Evolutionary conservation across 495 filamentous ascomycete genomes (phyloP).

Genomic region (Chaetomium cochliodes): DNA sequence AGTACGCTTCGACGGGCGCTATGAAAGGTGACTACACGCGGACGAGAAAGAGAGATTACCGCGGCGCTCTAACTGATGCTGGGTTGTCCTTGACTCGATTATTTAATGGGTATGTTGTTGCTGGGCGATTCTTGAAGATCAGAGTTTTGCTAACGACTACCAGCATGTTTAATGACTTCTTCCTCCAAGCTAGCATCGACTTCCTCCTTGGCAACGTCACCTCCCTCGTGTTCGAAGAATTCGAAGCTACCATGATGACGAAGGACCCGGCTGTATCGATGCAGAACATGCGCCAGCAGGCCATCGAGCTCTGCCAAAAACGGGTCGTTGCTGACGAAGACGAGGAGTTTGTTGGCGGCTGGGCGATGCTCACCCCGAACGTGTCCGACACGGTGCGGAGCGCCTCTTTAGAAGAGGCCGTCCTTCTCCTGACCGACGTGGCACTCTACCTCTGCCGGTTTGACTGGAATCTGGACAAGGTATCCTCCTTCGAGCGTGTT

Average conservation of each 20-base stretch:
- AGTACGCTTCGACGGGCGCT: conserved; percentile 85
- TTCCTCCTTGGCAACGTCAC: conserved; percentile 89
- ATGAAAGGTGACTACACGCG: conserved; percentile 95
- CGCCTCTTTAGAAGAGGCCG: conserved; percentile 77
- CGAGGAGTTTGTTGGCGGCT: conserved; percentile 82
- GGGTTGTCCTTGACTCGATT: conserved; percentile 76
- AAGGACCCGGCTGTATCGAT: conserved; percentile 85
- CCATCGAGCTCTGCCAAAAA: conserved; percentile 79
- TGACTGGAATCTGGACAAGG: conserved; percentile 91
- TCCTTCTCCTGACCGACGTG: conserved; percentile 79
- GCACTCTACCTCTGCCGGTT: conserved; percentile 86
- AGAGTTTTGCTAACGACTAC: conserved; percentile 39
- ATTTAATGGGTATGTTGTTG: conserved; percentile 53
- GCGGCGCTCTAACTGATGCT: conserved; percentile 92
- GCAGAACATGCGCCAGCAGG: conserved; percentile 75
- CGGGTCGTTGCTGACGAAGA: conserved; percentile 79
- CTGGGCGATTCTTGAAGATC: not conserved
- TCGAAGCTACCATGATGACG: conserved; percentile 82
- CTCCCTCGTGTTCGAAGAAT: conserved; percentile 80
- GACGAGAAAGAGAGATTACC: conserved; percentile 83
- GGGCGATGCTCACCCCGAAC: conserved; percentile 65
- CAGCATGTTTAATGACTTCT: conserved; percentile 95
- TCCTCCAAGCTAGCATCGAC: conserved; percentile 90
- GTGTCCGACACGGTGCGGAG: conserved; percentile 62
- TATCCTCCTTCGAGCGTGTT: conserved; percentile 84